Base-by-base conservation (phyloP, 2,329 filamentous ascomycete species). In the Ascochyta clinopodiicola region DNA sequence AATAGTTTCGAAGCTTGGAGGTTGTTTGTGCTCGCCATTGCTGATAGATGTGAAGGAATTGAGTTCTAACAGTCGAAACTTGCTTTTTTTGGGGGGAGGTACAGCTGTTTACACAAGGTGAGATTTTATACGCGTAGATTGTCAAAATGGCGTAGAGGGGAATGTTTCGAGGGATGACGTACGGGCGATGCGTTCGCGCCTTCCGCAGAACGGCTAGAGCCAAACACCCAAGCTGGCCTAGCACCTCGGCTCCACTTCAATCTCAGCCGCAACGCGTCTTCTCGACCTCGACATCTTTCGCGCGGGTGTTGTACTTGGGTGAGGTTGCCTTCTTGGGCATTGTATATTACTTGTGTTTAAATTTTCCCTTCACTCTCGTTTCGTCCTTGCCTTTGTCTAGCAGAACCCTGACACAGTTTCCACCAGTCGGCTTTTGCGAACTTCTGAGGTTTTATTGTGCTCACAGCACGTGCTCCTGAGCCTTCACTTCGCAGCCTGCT, bases 1-100 rank as follows among this genome's bases (percentile, higher is more conserved):
- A 85, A 86, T 9, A 86, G 78, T 62, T 80, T 82, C 57, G 77
- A 74, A 6, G 80, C 77, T 57, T 77, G 74, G 51, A 85, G 82
- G 57, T 80, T 77, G 58, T 77, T 61, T 51, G 77, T 79, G 66
- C 72, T 60, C 2, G 77, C 79, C 80, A 81, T 82, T 36, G 44
- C 36, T 46, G 6, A 39, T 29, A 15, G 15, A 10, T 15, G 9
- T 13, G 8, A 15, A 13, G 8, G 1, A 3, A 40, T 24, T 22
- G n/a, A 9, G 21, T 48, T 31, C 3, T 24, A 15, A 44, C 19
- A 42, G 13, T 37, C 24, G 9, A 21, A n/a, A 21, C 44, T 53
- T 12, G 17, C 2, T 36, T n/a, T 10, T 10, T 6, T 21, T 1
- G 24, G 25, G 9, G 25, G 27, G 19, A 6, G 6, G 32, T 1